Base-by-base conservation (phyloP, 306 rosid species). In the Vigna hirtella region DNA sequence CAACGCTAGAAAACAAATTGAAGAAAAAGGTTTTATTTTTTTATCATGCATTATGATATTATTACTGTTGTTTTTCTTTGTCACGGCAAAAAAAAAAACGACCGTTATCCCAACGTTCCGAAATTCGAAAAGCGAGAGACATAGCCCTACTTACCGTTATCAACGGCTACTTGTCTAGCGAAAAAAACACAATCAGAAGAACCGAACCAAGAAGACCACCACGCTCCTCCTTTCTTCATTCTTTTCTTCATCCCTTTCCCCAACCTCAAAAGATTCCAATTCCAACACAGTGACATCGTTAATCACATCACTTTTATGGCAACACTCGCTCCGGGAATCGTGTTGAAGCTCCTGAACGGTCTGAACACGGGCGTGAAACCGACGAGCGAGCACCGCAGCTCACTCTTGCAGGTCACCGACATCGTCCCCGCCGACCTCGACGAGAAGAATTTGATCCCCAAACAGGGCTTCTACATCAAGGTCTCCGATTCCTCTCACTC, bases 381-480 rank as follows among this genome's bases (percentile, higher is more conserved):
- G 57, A 96, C 97, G 0, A 79, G 89, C 66, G 99, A 96, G 80
- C 91, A 91, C 86, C 87, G 98, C 0, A 91, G 83, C 87, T 88
- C 99, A 3, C 94, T 93, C 49, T 52, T 96, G 42, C 99, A 96
- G 79, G 90, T 96, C 28, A 96, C 97, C 0, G 98, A 93, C 57
- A 96, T 96, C 0, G 98, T 96, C 73, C 99, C 98, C 8, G 98
- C 92, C 0, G 98, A 90, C 26, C 94, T 93, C 2, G 97, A 96
- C 58, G 97, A 91, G 78, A 91, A 96, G 50, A 91, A 71, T 65
- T 89, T 93, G 34, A 79, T 85, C 77, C 98, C 97, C 0, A 87
- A 85, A 13, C 97, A 93, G 6, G 99, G 99, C 15, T 93, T 93
- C 70, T 93, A 87, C 83, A 88, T 96, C 56, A 96, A 93, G 45